A percentile compares a stretch with the other conserved stretches of the same genome.
phyloP scores from a whole-genome alignment of 2,329 filamentous ascomycete genomes.

The Lachnellula suecica region DNA sequence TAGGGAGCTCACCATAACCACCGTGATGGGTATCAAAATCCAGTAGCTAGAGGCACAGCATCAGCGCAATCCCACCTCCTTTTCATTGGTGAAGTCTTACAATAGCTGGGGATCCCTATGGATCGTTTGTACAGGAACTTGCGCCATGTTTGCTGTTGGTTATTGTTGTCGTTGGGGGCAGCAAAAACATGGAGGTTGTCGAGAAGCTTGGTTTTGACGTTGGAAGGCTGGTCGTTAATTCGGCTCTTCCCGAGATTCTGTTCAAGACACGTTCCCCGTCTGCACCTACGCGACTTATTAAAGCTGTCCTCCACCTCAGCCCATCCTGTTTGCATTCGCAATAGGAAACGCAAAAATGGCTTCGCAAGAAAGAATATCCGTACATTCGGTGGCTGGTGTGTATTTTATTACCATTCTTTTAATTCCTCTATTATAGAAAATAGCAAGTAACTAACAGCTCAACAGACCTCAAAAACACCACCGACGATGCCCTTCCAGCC shows the following conservation, averaged over 20 bases:
- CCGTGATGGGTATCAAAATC: conserved; percentile 95
- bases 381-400: conserved; percentile 32
- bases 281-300: conserved; percentile 6
- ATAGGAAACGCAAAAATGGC: conserved; percentile 24
- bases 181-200: background rate
- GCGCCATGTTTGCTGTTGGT: conserved; percentile 63
- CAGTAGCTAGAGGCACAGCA: conserved; percentile 70
- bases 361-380: conserved; percentile 30
- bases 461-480: conserved; percentile 91
- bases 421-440: background rate
- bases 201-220: conserved; percentile 21
- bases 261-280: conserved; percentile 34
- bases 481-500: conserved; percentile 90
- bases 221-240: conserved; percentile 18
- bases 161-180: conserved; percentile 4
- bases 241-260: conserved; percentile 27
- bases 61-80: conserved; percentile 19
- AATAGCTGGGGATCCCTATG: conserved; percentile 97
- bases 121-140: conserved; percentile 89
- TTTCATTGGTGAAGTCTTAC: conserved; percentile 52
- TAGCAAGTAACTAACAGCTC: conserved; percentile 8
- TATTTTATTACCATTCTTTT: background rate
- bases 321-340: background rate
- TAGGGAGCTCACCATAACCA: conserved; percentile 74
- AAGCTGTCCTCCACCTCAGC: conserved; percentile 2